Evolutionary conservation across 371 early-diverging fungal species (phyloP).

Genomic region (Rhizopus stolonifer): DNA sequence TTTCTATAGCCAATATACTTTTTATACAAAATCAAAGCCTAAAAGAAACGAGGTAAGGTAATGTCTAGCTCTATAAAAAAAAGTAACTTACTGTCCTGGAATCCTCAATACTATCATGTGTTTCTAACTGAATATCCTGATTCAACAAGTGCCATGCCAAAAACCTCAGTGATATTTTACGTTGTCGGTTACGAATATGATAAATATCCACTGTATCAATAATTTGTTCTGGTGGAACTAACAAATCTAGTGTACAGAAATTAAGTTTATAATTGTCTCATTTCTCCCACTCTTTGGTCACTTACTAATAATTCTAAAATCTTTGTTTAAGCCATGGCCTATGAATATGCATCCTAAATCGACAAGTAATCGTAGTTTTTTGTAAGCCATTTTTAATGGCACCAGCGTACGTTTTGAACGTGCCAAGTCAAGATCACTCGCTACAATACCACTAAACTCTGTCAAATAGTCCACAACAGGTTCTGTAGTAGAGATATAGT

Average conservation of each 20-base stretch:
- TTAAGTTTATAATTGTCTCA: not conserved
- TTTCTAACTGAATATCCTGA: constrained; percentile 80
- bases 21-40: constrained; percentile 82
- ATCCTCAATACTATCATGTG: constrained; percentile 94
- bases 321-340: constrained; percentile 92
- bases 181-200: constrained; percentile 73
- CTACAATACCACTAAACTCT: constrained; percentile 88
- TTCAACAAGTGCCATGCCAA: constrained; percentile 90
- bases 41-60: too few relatives aligned
- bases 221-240: constrained; percentile 83
- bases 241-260: constrained; percentile 59
- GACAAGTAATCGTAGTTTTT: constrained; percentile 81
- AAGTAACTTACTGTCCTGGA: constrained; percentile 68
- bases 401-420: constrained; percentile 78
- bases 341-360: constrained; percentile 90
- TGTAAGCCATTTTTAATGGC: constrained; percentile 85
- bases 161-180: constrained; percentile 86
- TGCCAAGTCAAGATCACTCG: constrained; percentile 78
- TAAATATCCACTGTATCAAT: constrained; percentile 92
- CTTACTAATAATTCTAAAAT: constrained; percentile 88
- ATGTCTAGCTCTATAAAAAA: not conserved
- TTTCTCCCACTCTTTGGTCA: not conserved
- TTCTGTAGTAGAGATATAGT: constrained; percentile 84
- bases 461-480: constrained; percentile 90
- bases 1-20: constrained; percentile 68